A percentile compares a stretch with the other conserved stretches of the same genome.
Evolutionary conservation across 2,329 filamentous ascomycete species (phyloP).

Genomic region (Xylariales sp.): DNA sequence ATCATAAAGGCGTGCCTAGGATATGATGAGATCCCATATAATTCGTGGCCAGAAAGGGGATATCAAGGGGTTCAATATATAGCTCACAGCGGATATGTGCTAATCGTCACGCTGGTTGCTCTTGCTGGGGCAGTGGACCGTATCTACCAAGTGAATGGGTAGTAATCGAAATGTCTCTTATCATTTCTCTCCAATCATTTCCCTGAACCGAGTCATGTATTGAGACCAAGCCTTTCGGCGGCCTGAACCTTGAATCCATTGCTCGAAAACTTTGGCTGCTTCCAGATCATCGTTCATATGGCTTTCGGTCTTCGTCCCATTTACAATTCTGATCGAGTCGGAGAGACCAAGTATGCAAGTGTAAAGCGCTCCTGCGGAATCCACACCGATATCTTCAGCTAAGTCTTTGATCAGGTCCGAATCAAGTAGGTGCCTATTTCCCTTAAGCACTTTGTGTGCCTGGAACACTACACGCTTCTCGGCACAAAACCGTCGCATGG

Average conservation of each 20-base stretch:
- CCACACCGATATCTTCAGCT: background rate
- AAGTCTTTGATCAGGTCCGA: background rate
- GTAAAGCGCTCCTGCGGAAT: background rate
- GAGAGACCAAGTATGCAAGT: background rate
- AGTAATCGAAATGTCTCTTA: no score
- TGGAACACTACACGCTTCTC: background rate
- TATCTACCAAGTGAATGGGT: no score
- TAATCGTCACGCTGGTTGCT: no score
- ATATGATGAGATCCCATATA: no score
- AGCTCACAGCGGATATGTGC: no score
- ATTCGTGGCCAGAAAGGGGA: no score
- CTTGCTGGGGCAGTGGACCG: no score
- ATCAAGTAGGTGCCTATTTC: background rate
- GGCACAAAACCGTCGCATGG: background rate
- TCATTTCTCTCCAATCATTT: background rate
- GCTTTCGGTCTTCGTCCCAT: background rate
- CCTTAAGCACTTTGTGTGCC: background rate
- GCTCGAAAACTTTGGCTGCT: background rate
- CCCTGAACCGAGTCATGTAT: background rate
- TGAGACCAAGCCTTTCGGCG: background rate
- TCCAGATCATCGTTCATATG: background rate
- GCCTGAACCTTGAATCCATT: background rate
- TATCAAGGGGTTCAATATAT: no score
- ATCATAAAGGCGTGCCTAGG: no score
- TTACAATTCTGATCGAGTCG: background rate